Base-by-base conservation (phyloP, 352 stramenopile genomes). In the Phytophthora megakarya region DNA sequence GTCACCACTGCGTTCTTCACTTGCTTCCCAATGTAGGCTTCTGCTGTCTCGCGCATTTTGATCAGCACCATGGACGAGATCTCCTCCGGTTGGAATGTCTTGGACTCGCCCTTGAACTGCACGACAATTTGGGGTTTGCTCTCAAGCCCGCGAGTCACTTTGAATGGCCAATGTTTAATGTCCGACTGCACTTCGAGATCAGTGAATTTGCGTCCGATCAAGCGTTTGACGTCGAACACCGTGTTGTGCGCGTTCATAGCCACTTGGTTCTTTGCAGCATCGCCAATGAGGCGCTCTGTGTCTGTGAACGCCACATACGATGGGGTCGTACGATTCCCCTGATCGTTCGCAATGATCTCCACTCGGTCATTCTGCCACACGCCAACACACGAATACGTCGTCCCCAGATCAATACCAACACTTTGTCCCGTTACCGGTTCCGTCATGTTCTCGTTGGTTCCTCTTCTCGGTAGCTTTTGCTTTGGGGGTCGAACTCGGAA, bases 321-420 rank as follows among this genome's bases (percentile, higher is more conserved):
- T 5, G 96, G 95, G 0, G 95, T 98, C 28, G 93, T 98, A 32
- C 95, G 88, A 74, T 98, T 98, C 46, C 96, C 96, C 70, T 98
- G 90, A 65, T 98, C 92, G 68, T 98, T 98, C 45, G 93, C 93
- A 67, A 98, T 97, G 72, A 97, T 97, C 67, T 99, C 94, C 12
- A 98, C 96, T 44, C 90, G 92, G 79, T 98, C 96, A 69, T 99
- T 98, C 75, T 98, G 92, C 94, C 94, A 99, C 33, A 98, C 94
- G 26, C 96, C 96, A 44, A 99, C 93, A 60, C 96, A 99, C 58
- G 92, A 98, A 81, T 99, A 98, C 23, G 95, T 99, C 54, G 96
- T 99, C 63, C 95, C 96, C 43, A 99, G 82, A 78, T 99, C 97
- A 70, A 99, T 99, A 60, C 97, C 97, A 58, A 99, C 95, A 58